phyloP scores from a whole-genome alignment of 2,329 filamentous ascomycete species.

The Epichloe elymi region DNA sequence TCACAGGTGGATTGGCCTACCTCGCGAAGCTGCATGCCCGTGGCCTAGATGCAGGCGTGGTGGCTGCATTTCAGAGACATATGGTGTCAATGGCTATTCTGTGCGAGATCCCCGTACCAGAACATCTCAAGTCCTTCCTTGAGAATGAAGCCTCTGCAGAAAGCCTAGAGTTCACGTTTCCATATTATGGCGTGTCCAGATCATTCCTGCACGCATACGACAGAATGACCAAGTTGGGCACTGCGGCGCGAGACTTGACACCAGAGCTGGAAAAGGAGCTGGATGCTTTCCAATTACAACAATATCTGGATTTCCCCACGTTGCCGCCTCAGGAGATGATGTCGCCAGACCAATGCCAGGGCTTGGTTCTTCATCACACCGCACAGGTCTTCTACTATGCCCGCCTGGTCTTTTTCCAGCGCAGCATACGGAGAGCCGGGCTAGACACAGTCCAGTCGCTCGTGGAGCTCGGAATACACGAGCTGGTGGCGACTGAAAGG shows the following conservation, averaged over 20 bases:
- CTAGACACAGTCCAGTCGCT: conserved; percentile 16
- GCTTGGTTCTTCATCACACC: conserved; percentile 12
- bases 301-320: conserved; percentile 15
- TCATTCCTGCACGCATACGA: conserved; percentile 9
- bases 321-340: conserved; percentile 1
- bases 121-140: conserved; percentile 10
- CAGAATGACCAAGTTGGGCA: conserved; percentile 11
- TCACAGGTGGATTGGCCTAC: conserved; percentile 13
- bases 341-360: conserved; percentile 11
- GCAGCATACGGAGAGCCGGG: conserved; percentile 14
- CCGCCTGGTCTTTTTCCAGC: conserved; percentile 21
- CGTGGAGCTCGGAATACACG: conserved; percentile 17
- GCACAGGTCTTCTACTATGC: conserved; percentile 23
- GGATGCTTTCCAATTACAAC: conserved; percentile 18
- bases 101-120: conserved; percentile 9
- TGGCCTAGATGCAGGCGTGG: conserved; percentile 5
- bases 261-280: conserved; percentile 9
- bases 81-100: conserved; percentile 14
- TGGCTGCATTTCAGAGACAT: conserved; percentile 11
- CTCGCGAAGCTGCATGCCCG: conserved; percentile 7
- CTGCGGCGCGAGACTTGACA: conserved; percentile 3
- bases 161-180: conserved; percentile 10
- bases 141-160: conserved; percentile 1
- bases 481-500: conserved; percentile 19
- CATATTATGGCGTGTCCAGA: conserved; percentile 11